Evolutionary conservation across 495 filamentous ascomycete species (phyloP).

Genomic region (Tuber calosporum): DNA sequence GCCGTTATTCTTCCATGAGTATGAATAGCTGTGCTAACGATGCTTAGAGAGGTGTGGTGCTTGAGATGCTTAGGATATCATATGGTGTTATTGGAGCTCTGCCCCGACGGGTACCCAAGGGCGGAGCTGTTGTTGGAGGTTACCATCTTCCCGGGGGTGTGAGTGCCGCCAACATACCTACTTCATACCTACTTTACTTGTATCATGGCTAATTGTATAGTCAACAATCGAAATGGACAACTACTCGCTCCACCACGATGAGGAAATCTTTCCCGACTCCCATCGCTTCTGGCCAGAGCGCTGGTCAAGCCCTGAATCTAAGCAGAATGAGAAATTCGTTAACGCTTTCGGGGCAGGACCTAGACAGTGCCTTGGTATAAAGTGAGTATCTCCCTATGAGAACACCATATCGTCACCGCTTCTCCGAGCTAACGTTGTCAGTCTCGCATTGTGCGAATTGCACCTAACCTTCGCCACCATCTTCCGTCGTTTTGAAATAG

Average conservation of each 20-base stretch:
- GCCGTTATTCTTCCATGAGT: background rate
- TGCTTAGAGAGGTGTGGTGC: conserved; percentile 15
- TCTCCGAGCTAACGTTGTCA: background rate
- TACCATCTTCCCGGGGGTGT: conserved; percentile 35
- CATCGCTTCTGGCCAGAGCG: conserved; percentile 46
- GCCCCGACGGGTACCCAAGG: conserved; percentile 36
- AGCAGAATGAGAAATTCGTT: conserved; percentile 45
- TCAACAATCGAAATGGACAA: conserved; percentile 19
- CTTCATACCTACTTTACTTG: background rate
- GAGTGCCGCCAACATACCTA: background rate
- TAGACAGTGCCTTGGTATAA: conserved; percentile 47
- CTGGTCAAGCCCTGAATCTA: conserved; percentile 41
- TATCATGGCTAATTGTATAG: conserved; percentile 3
- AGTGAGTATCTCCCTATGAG: conserved; percentile 19
- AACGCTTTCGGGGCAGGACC: conserved; percentile 46
- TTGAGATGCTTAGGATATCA: conserved; percentile 17
- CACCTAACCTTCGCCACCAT: conserved; percentile 12
- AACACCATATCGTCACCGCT: background rate
- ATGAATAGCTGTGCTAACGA: background rate
- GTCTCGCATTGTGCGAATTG: conserved; percentile 23
- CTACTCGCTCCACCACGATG: conserved; percentile 45
- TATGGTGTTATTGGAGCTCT: conserved; percentile 19
- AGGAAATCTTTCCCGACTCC: conserved; percentile 45
- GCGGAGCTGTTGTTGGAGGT: conserved; percentile 40
- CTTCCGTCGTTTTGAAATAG: conserved; percentile 23